These are phyloP conservation scores for Albifimbria verrucaria DNA, from an alignment of 2,329 filamentous ascomycete genomes.

Conservation along the genomic window DNA sequence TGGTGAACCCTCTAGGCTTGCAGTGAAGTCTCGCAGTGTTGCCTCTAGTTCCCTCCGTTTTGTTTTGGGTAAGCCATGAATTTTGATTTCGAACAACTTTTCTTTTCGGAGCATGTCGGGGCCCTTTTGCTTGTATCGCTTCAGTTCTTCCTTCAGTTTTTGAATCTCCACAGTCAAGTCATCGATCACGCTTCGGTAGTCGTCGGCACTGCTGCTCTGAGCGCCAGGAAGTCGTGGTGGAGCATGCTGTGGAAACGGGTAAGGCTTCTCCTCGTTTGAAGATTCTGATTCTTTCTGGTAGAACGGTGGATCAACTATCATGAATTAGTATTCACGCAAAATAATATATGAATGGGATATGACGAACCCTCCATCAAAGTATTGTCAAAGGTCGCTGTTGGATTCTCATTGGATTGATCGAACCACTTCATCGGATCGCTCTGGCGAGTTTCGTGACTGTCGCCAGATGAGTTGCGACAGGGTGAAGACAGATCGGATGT, in stretches of 20 bases:
- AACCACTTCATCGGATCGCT: constrained; percentile 55
- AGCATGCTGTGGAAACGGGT: constrained; percentile 17
- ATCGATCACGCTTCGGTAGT: constrained; percentile 80
- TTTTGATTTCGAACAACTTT: constrained; percentile 78
- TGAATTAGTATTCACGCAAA: constrained; percentile 3
- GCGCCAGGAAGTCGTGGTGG: constrained; percentile 28
- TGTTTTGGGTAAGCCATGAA: constrained; percentile 67
- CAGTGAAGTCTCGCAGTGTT: constrained; percentile 67
- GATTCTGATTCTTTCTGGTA: constrained; percentile 52
- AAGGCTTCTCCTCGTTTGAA: constrained; percentile 42
- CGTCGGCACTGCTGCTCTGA: constrained; percentile 64
- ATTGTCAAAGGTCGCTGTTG: constrained; percentile 37
- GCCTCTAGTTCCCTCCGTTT: constrained; percentile 77
- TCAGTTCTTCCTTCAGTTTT: constrained; percentile 69
- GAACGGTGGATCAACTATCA: constrained; percentile 50
- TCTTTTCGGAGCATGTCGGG: constrained; percentile 68
- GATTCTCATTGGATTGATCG: constrained; percentile 49
- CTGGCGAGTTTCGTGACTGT: constrained; percentile 44
- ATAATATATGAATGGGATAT: constrained; percentile 18
- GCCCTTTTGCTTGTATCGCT: constrained; percentile 65
- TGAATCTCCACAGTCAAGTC: constrained; percentile 84
- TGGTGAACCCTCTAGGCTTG: constrained; percentile 53
- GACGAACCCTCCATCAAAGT: constrained; percentile 45
- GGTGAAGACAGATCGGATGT: constrained; percentile 17
- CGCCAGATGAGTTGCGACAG: constrained; percentile 42